phyloP scores from a whole-genome alignment of 164 flowering plant species.

The Magnolia changhungtana region DNA sequence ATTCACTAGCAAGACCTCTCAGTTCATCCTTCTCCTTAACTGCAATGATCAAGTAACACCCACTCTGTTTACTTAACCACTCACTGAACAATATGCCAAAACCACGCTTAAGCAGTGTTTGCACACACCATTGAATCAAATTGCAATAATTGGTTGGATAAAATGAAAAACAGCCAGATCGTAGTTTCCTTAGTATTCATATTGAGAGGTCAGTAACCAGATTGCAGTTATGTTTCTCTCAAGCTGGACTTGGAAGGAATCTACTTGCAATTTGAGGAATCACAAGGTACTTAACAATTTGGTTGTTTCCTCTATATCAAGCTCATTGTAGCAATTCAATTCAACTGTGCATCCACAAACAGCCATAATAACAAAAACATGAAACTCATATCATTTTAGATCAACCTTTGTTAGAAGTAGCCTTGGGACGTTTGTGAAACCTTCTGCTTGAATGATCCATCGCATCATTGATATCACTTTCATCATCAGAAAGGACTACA shows the following conservation, averaged over 20 bases:
- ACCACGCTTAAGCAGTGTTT: background rate
- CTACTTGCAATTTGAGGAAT: background rate
- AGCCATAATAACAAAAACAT: background rate
- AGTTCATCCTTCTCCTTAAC: slow-evolving; percentile 27
- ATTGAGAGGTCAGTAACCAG: background rate
- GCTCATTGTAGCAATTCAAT: background rate
- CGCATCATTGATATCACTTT: slow-evolving; percentile 44
- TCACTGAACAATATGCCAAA: background rate
- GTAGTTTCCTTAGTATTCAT: background rate
- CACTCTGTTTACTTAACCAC: slow-evolving; percentile 3
- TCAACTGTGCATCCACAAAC: background rate
- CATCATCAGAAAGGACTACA: slow-evolving; percentile 87
- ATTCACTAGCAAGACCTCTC: slow-evolving; percentile 13
- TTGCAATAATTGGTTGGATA: background rate
- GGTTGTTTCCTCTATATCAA: background rate
- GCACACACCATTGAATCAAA: background rate
- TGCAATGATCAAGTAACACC: slow-evolving; percentile 24
- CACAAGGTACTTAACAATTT: background rate
- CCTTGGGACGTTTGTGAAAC: slow-evolving; percentile 16
- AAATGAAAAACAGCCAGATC: background rate
- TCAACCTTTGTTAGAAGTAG: slow-evolving; percentile 60
- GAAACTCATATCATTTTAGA: background rate
- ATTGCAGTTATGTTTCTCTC: background rate
- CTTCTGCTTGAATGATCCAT: slow-evolving; percentile 23
- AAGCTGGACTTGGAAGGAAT: background rate